Evolutionary conservation across 306 rosid genomes (phyloP).

Genomic region (Quercus cerris): DNA sequence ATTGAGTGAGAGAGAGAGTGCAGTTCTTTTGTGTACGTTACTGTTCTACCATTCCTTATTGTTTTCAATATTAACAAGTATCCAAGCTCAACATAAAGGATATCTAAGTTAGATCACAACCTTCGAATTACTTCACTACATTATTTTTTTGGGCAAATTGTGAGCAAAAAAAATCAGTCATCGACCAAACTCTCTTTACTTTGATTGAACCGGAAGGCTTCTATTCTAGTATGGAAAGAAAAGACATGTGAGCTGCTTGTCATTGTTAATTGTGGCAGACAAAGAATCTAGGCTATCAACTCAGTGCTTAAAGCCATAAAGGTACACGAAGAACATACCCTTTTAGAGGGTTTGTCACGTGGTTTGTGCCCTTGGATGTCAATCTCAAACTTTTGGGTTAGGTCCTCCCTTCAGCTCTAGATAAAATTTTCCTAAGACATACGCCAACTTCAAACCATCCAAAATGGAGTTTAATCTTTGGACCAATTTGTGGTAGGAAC

Average conservation of each 20-base stretch:
- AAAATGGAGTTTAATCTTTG: not conserved
- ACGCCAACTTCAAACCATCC: not conserved
- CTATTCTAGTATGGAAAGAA: not conserved
- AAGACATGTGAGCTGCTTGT: conserved; percentile 30
- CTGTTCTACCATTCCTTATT: not conserved
- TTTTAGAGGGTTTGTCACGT: conserved; percentile 32
- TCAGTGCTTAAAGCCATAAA: conserved; percentile 16
- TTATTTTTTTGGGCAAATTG: too few species aligned
- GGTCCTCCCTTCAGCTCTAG: not conserved
- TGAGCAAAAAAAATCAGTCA: too few species aligned
- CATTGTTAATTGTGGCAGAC: conserved; percentile 33
- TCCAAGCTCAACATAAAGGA: too few species aligned
- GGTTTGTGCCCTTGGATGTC: conserved; percentile 36
- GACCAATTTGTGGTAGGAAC: not conserved
- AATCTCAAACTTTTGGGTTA: not conserved
- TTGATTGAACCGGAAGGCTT: not conserved
- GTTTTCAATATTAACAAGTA: too few species aligned
- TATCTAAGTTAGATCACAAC: too few species aligned
- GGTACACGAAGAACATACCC: not conserved
- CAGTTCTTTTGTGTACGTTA: not conserved
- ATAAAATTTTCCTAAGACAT: not conserved
- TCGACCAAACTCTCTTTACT: not conserved
- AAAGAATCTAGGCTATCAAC: conserved; percentile 23
- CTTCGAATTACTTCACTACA: too few species aligned
- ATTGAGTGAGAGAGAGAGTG: not conserved